Evolutionary conservation across 2,329 filamentous ascomycete genomes (phyloP).

Genomic region (Botrytis porri): DNA sequence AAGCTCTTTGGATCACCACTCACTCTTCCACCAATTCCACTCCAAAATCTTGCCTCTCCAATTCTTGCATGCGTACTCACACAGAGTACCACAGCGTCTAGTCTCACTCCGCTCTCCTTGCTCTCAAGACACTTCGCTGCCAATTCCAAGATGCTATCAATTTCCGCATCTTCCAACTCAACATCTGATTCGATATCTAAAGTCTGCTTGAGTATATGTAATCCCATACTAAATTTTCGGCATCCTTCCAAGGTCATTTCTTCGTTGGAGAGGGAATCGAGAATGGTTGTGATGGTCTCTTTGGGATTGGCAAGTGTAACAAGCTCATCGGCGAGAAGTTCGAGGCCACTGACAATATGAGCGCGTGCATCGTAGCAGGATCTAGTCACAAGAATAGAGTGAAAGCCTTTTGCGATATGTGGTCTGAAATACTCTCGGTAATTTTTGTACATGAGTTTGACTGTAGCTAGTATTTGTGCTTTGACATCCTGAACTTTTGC

Average conservation of each 20-base stretch:
- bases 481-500: conserved; percentile 71
- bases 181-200: conserved; percentile 47
- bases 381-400: conserved; percentile 63
- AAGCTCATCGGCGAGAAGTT: conserved; percentile 70
- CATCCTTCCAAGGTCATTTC: conserved; percentile 47
- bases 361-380: conserved; percentile 64
- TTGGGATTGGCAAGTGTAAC: conserved; percentile 61
- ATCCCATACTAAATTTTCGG: conserved; percentile 58
- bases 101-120: conserved; percentile 59
- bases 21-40: conserved; percentile 54
- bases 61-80: conserved; percentile 65
- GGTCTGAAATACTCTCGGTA: conserved; percentile 63
- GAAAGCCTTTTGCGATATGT: conserved; percentile 65
- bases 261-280: conserved; percentile 46
- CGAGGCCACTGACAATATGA: conserved; percentile 71
- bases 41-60: conserved; percentile 65
- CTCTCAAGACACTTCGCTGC: conserved; percentile 58
- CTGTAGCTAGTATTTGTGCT: conserved; percentile 69
- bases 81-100: conserved; percentile 78
- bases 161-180: conserved; percentile 48
- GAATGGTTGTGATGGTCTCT: conserved; percentile 57
- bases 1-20: conserved; percentile 72
- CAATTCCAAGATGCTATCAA: conserved; percentile 50
- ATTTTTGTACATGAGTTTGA: conserved; percentile 68
- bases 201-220: conserved; percentile 60